Conservation (phyloP, 768 basidiomycete genomes). For the Lyophyllum decastes region DNA sequence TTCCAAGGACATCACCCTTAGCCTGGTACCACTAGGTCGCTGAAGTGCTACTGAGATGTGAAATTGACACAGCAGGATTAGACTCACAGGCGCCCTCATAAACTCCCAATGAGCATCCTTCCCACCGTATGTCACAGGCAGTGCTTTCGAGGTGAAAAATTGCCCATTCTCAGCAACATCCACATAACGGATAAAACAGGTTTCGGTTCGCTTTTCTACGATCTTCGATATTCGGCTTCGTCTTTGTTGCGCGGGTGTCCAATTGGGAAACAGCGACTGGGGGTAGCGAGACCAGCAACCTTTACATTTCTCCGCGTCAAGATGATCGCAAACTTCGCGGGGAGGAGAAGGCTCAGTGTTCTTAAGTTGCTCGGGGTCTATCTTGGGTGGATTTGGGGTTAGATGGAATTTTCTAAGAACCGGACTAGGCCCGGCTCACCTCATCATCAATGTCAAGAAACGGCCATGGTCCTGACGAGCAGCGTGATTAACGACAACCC, state of each 20-base stretch:
- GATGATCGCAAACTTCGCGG: conserved; percentile 24
- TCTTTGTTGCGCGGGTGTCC: conserved; percentile 48
- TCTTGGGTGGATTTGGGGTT: conserved; percentile 13
- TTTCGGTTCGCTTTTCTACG: conserved; percentile 21
- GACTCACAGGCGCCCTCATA: conserved; percentile 31
- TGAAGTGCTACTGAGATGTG: conserved; percentile 2
- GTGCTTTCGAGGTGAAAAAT: conserved; percentile 25
- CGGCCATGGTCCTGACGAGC: conserved; percentile 34
- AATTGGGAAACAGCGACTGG: conserved; percentile 54
- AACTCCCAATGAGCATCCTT: conserved; percentile 34
- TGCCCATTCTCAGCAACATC: conserved; percentile 38
- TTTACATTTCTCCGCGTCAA: conserved; percentile 20
- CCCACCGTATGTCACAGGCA: conserved; percentile 21
- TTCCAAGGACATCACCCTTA: conserved; percentile 52
- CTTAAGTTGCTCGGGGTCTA: conserved; percentile 27
- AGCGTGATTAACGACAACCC: not conserved
- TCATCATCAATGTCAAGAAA: conserved; percentile 35
- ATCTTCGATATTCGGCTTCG: conserved; percentile 37
- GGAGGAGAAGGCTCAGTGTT: conserved; percentile 13
- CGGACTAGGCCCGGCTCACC: conserved; percentile 14
- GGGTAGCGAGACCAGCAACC: conserved; percentile 45
- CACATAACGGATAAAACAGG: conserved; percentile 37
- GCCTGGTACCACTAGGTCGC: conserved; percentile 35
- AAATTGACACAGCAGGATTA: not conserved
- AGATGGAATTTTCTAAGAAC: not conserved